Conservation (phyloP, 2,329 filamentous ascomycete genomes). For the Metarhizium album region DNA sequence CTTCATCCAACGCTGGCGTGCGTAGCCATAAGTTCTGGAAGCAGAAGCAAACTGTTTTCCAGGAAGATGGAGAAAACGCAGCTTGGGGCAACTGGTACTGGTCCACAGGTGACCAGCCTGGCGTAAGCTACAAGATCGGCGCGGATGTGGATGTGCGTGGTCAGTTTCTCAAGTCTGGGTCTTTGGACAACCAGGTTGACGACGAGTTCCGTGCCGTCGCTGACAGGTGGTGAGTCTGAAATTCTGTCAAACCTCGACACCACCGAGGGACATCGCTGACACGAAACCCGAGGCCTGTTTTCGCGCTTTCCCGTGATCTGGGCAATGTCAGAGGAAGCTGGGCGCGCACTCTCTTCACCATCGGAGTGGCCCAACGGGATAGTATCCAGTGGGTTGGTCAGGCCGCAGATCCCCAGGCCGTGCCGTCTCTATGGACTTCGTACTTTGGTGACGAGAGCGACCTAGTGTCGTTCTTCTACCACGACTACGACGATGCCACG, state of each 20-base stretch:
- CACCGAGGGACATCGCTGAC: background rate
- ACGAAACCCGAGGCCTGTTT: slow-evolving; percentile 50
- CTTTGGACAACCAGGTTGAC: slow-evolving; percentile 55
- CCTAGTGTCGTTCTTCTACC: slow-evolving; percentile 63
- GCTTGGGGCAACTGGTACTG: slow-evolving; percentile 79
- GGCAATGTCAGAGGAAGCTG: slow-evolving; percentile 27
- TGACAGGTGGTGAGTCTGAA: slow-evolving; percentile 21
- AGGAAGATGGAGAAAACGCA: slow-evolving; percentile 57
- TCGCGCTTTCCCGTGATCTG: slow-evolving; percentile 62
- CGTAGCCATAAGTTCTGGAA: slow-evolving; percentile 55
- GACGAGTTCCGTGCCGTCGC: slow-evolving; percentile 39
- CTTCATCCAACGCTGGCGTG: slow-evolving; percentile 37
- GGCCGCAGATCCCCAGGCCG: slow-evolving; percentile 46
- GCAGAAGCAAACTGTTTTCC: slow-evolving; percentile 51
- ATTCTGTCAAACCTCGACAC: no score
- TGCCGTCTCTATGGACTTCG: slow-evolving; percentile 68
- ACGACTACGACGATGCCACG: slow-evolving; percentile 55
- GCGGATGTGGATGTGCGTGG: slow-evolving; percentile 53
- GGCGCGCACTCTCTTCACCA: slow-evolving; percentile 53
- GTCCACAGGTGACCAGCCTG: slow-evolving; percentile 45
- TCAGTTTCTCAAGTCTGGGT: slow-evolving; percentile 52
- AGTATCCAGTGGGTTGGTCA: slow-evolving; percentile 66
- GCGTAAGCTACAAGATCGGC: slow-evolving; percentile 59
- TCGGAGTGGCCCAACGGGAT: slow-evolving; percentile 66
- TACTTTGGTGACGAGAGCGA: slow-evolving; percentile 47